Evolutionary conservation across 441 rosid genomes (phyloP).

Genomic region (Breynia disticha): DNA sequence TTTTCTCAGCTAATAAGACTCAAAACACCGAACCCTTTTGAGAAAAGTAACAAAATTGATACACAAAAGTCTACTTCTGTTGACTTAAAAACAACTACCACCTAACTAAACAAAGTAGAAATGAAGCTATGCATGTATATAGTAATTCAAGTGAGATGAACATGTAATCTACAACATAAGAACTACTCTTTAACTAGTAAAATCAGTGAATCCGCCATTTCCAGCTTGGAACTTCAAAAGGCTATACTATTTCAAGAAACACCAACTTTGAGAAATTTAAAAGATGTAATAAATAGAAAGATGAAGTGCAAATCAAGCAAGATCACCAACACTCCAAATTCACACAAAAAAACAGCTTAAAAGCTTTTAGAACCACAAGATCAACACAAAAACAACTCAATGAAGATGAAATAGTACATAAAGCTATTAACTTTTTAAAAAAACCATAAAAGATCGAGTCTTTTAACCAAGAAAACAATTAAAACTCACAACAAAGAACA

Average conservation of each 20-base stretch:
- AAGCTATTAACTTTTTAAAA: no score
- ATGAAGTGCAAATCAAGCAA: conserved; percentile 13
- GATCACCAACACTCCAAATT: neutral
- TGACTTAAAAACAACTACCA: no score
- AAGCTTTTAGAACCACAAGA: conserved; percentile 6
- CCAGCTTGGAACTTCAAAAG: no score
- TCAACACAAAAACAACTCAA: neutral
- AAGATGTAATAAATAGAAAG: neutral
- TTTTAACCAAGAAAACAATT: no score
- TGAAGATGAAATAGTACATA: no score
- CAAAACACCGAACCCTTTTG: conserved; percentile 13
- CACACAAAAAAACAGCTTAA: conserved; percentile 5
- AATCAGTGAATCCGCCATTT: no score
- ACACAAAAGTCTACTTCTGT: conserved; percentile 10
- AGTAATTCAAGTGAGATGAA: no score
- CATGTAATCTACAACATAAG: neutral
- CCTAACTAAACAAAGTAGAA: no score
- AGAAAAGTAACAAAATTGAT: conserved; percentile 4
- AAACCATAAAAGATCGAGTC: no score
- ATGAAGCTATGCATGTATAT: no score
- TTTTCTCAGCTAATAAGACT: conserved; percentile 13
- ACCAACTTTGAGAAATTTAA: neutral
- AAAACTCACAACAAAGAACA: no score
- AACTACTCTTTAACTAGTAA: neutral
- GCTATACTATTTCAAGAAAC: no score